Conservation (phyloP, 768 basidiomycete genomes). For the Phaeotremella skinneri region DNA sequence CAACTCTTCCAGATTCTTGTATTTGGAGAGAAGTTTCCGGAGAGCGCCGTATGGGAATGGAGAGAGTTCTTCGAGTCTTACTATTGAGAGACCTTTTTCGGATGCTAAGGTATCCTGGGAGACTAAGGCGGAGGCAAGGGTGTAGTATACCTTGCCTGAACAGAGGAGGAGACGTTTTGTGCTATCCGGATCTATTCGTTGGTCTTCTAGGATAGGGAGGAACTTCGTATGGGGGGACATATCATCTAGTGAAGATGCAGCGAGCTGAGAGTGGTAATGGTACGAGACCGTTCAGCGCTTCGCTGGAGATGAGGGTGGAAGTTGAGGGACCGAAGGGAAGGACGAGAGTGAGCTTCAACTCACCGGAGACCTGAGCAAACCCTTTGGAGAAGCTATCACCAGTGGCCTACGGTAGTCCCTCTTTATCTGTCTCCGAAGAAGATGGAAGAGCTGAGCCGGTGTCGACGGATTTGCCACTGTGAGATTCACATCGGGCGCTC, state of each 20-base stretch:
- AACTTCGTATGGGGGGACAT: constrained; percentile 63
- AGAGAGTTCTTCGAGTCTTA: constrained; percentile 79
- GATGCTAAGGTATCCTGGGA: too few species aligned
- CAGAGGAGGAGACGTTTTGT: constrained; percentile 70
- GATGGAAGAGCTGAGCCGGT: constrained; percentile 87
- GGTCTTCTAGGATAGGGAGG: constrained; percentile 62
- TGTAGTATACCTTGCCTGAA: constrained; percentile 84
- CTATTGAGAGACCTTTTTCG: constrained; percentile 61
- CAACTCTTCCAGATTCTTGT: constrained; percentile 54
- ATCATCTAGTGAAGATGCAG: constrained; percentile 66
- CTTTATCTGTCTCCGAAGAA: constrained; percentile 78
- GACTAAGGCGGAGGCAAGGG: constrained; percentile 59
- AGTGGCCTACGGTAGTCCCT: constrained; percentile 85
- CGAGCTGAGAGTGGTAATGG: too few species aligned
- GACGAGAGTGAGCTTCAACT: constrained; percentile 35
- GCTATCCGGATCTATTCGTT: constrained; percentile 27
- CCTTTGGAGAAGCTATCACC: constrained; percentile 80
- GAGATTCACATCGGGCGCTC: constrained; percentile 68
- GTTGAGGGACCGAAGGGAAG: not conserved
- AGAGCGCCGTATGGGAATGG: constrained; percentile 78
- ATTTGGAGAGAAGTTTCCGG: constrained; percentile 55
- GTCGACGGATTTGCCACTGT: constrained; percentile 83
- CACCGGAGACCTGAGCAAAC: constrained; percentile 72
- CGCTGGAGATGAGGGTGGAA: not conserved
- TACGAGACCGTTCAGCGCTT: too few species aligned